phyloP scores from a whole-genome alignment of 2,329 filamentous ascomycete genomes.

The Colletotrichum siamense region DNA sequence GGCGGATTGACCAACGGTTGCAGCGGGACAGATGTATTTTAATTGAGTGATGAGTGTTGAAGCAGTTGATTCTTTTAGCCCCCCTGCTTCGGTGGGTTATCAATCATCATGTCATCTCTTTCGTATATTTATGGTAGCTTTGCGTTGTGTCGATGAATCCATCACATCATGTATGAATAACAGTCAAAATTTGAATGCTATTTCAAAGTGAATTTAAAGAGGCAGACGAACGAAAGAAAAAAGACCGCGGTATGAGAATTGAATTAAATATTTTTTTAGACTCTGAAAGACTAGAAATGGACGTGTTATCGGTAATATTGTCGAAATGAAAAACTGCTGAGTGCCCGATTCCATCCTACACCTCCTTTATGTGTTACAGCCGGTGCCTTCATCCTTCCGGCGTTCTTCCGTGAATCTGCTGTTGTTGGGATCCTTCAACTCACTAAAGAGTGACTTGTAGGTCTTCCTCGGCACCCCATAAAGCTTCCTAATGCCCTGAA shows the following conservation, averaged over 20 bases:
- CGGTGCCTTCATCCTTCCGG: not conserved
- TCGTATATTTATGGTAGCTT: rapidly evolving
- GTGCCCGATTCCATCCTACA: not conserved
- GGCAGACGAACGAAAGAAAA: no score
- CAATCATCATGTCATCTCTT: not conserved
- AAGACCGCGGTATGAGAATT: not conserved
- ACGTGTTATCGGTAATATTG: not conserved
- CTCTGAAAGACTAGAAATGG: not conserved
- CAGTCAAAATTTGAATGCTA: not conserved
- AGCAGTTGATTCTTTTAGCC: not conserved
- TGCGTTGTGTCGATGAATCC: no score
- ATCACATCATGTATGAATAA: not conserved
- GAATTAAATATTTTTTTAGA: not conserved
- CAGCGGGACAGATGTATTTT: not conserved
- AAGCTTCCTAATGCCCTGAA: not conserved
- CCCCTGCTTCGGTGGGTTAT: rapidly evolving
- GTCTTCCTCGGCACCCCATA: not conserved
- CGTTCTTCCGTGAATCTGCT: not conserved
- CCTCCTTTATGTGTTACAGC: not conserved
- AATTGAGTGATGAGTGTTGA: not conserved
- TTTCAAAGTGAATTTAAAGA: not conserved
- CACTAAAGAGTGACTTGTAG: not conserved
- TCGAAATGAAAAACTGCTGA: not conserved
- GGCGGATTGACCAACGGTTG: not conserved
- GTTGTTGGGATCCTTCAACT: not conserved